Conservation (phyloP, 2,329 filamentous ascomycete genomes). For the Mycosphaerelloides madeirae region DNA sequence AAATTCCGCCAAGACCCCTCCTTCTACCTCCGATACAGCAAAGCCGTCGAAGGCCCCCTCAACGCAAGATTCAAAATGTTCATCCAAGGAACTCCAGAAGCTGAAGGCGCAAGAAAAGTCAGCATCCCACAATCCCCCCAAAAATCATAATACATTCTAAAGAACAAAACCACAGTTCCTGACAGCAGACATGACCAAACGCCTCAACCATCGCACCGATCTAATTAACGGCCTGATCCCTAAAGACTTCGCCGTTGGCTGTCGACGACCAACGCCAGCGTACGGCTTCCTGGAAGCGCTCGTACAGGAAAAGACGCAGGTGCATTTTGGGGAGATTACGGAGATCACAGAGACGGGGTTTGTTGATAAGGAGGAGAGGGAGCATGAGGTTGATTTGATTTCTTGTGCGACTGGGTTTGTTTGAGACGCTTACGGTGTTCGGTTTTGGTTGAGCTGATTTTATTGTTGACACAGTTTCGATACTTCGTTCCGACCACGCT, state of each 20-base stretch:
- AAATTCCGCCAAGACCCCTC: conserved; percentile 36
- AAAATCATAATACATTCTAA: no score
- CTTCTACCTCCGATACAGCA: conserved; percentile 43
- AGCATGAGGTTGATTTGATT: conserved; percentile 30
- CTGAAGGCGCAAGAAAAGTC: conserved; percentile 39
- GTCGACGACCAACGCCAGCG: conserved; percentile 46
- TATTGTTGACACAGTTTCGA: no score
- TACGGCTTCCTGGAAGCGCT: conserved; percentile 50
- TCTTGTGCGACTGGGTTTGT: conserved; percentile 35
- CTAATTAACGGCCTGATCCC: conserved; percentile 42
- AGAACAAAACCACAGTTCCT: no score
- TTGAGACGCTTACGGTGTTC: no score
- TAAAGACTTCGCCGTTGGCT: conserved; percentile 42
- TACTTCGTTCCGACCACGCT: conserved; percentile 26
- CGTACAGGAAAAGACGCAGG: conserved; percentile 39
- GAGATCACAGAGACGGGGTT: conserved; percentile 24
- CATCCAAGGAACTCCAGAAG: conserved; percentile 43
- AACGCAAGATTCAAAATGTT: conserved; percentile 52
- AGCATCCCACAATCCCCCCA: no score
- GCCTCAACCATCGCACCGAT: conserved; percentile 34
- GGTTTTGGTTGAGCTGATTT: no score
- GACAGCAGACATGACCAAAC: conserved; percentile 35
- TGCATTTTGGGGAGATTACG: conserved; percentile 24
- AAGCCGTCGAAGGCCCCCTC: conserved; percentile 45
- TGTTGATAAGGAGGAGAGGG: conserved; percentile 18